Evolutionary conservation across 1,139 yeast genomes (phyloP), one percentile per base, ranked within the genome.

Genomic region (Geotrichum bryndzae): DNA sequence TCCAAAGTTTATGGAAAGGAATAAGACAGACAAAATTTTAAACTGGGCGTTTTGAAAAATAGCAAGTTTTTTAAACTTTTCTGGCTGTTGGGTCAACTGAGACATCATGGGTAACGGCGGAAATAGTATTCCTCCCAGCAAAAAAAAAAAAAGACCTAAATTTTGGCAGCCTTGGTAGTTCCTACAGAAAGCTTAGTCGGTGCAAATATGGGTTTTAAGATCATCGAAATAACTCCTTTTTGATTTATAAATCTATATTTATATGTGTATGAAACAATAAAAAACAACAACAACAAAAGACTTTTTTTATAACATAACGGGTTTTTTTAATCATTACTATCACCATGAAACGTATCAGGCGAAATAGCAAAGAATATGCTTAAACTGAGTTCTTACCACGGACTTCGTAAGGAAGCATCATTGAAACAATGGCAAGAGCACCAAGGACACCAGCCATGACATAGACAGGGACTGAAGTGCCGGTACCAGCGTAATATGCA

Each of bases 371-470:
- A 52, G 13, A 31, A 38, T 10, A 35, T 11, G 11, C 10, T 52
- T 60, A 60, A 41, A 41, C 60, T 18, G 59, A 46, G 53, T 60
- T 60, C 58, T 57, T 53, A 38, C 72, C 72, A 13, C 66, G 60
- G 31, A 67, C 66, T 66, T 82, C 86, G 65, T 75, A 82, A 2
- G 85, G 86, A 61, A 82, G 74, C 54, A 75, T 68, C 52, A 78
- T 67, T 0, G 84, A 79, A 22, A 80, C 64, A 22, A 80, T 56
- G 0, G 82, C 82, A 57, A 80, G 70, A 11, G 72, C 72, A 3
- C 84, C 83, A 41, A 71, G 79, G 64, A 80, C 72, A 0, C 83
- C 84, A 38, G 86, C 87, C 72, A 84, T 80, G n/a, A 83, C 82
- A 79, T 83, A 83, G 59, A 84, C 81, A 1, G 87, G 86, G 45